Base-by-base conservation (phyloP, 129 eudicot species). In the Centrapalus pauciflorus region DNA sequence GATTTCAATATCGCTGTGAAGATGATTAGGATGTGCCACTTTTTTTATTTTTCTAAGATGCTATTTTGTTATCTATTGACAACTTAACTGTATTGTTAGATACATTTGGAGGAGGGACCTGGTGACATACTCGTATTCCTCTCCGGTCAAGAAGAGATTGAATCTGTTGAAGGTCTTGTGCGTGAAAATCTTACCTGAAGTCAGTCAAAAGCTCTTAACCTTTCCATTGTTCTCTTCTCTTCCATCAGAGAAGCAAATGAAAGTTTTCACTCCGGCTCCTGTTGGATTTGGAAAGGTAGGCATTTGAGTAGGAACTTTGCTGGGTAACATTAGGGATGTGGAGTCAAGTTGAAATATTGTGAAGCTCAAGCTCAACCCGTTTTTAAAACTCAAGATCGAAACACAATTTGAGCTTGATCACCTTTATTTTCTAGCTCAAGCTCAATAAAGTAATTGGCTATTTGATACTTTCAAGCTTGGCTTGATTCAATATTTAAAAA, bases 131-230 rank as follows among this genome's bases (percentile, higher is more conserved):
- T 93, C 67, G 96, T 86, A 29, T 89, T 93, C 80, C 72, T 93
- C 56, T 86, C 99, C 65, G 99, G 99, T 58, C 96, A 93, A 84
- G 96, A 93, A 74, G 99, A 93, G 77, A 93, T 93, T 64, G 99
- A 93, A 86, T 76, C 96, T 60, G 83, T 86, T 24, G 95, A 88
- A 70, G 79, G 87, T 58, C 95, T 93, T 79, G 79, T 89, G 48
- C 84, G 77, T 16, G 95, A 84, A 28, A 82, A 80, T 76, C 72
- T 89, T 93, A 55, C 90, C 95, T 28, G 89, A 88, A 67, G 73
- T 63, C 61, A 78, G 66, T 45, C 92, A 79, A 70, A 89, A 89
- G 49, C 86, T 93, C 20, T 26, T 76, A 62, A 76, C 77, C 23
- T 66, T 83, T 65, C 90, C 96, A 7, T 82, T 93, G 52, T 86